Conservation (phyloP, 768 basidiomycete species). For the Dentipellis fragilis region DNA sequence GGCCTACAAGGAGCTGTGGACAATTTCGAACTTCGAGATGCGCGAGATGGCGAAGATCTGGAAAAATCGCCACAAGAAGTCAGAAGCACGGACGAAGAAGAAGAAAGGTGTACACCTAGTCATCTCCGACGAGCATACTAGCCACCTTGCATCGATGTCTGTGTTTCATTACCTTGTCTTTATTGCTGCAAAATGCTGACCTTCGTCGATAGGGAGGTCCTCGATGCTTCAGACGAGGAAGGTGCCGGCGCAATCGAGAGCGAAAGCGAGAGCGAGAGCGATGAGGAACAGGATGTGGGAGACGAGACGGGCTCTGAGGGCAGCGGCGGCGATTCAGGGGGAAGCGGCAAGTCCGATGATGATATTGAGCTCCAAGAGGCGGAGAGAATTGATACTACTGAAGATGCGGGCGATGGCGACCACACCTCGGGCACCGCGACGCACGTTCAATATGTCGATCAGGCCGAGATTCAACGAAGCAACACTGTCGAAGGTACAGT, state of each 20-base stretch:
- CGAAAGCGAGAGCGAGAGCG: not conserved
- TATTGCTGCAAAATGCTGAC: not conserved
- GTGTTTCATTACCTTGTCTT: not conserved
- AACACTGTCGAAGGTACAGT: too few species aligned
- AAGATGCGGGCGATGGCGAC: not conserved
- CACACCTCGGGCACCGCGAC: not conserved
- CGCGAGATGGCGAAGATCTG: not conserved
- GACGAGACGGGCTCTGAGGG: not conserved
- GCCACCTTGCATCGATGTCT: not conserved
- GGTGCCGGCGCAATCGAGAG: not conserved
- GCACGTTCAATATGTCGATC: not conserved
- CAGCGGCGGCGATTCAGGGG: not conserved
- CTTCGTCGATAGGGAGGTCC: not conserved
- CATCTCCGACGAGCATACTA: not conserved
- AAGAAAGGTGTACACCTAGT: not conserved
- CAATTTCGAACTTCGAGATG: not conserved
- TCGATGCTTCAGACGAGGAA: not conserved
- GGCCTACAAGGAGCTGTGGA: not conserved
- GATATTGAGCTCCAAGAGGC: not conserved
- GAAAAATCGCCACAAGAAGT: not conserved
- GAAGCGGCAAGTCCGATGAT: not conserved
- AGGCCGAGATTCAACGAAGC: not conserved
- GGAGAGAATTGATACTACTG: not conserved
- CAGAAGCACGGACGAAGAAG: not conserved
- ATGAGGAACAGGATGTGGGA: not conserved